Evolutionary conservation across 2,329 filamentous ascomycete genomes (phyloP).

Genomic region (Stachybotrys chartarum): DNA sequence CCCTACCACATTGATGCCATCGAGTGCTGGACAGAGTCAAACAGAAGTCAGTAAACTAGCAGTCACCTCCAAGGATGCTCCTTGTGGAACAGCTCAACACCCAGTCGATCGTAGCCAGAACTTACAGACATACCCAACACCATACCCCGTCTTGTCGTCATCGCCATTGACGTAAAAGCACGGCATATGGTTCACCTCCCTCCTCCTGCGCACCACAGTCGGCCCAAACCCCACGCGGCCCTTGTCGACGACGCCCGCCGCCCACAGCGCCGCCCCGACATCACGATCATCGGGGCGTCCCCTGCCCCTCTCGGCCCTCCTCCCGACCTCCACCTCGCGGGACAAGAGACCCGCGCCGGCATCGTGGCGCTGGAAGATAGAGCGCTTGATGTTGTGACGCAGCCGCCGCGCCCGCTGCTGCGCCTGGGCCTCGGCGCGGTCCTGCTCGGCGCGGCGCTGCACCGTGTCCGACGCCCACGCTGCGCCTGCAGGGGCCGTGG

Average conservation of each 20-base stretch:
- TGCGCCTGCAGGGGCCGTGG: constrained; percentile 40
- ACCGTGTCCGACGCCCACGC: constrained; percentile 52
- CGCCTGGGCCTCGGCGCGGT: constrained; percentile 21
- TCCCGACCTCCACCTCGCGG: constrained; percentile 15
- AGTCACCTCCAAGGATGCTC: no score
- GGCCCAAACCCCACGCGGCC: constrained; percentile 29
- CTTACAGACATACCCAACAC: constrained; percentile 37
- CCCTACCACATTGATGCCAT: constrained; percentile 22
- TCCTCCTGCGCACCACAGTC: constrained; percentile 8
- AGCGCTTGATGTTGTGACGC: constrained; percentile 31
- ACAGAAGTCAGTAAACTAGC: background rate
- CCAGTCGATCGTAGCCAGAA: constrained; percentile 3
- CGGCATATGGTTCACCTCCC: constrained; percentile 23
- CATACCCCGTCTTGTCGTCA: constrained; percentile 31
- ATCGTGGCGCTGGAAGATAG: constrained; percentile 24
- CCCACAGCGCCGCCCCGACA: constrained; percentile 27
- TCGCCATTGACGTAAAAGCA: constrained; percentile 32
- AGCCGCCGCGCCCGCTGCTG: constrained; percentile 19
- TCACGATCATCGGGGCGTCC: constrained; percentile 15
- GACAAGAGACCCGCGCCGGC: constrained; percentile 19
- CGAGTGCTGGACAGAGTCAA: constrained; percentile 17
- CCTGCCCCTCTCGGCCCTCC: constrained; percentile 10
- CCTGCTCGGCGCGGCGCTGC: constrained; percentile 44
- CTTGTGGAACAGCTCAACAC: no score
- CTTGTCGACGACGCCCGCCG: constrained; percentile 28